Evolutionary conservation across 805 yeast species (phyloP).

Genomic region (Yarrowia sp.): DNA sequence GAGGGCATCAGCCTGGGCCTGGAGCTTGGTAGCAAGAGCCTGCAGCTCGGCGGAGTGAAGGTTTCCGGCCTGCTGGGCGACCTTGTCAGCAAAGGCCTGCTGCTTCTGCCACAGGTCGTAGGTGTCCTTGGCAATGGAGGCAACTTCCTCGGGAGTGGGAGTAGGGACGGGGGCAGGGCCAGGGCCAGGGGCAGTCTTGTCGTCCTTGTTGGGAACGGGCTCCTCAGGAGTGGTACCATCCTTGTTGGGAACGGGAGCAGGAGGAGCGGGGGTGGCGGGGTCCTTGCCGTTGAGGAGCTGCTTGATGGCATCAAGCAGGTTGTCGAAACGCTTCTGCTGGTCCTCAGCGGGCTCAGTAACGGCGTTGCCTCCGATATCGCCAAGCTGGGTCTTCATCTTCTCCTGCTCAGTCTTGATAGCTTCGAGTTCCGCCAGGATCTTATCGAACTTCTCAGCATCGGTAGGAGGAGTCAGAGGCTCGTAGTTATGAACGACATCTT

Average conservation of each 20-base stretch:
- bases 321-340: background rate
- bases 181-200: background rate
- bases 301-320: background rate
- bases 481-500: background rate
- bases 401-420: background rate
- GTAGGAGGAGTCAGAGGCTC: background rate
- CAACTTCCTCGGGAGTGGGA: background rate
- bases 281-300: background rate
- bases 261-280: background rate
- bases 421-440: background rate
- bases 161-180: too few relatives aligned
- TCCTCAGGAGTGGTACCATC: background rate
- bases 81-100: background rate
- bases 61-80: background rate
- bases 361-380: background rate
- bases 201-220: background rate
- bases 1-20: background rate
- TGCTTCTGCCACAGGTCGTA: conserved; percentile 3
- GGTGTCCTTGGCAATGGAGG: background rate
- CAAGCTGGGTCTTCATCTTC: background rate
- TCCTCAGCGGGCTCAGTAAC: background rate
- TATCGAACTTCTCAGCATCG: background rate
- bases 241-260: background rate
- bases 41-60: background rate
- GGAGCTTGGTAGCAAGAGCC: background rate